Base-by-base conservation (phyloP, 2,329 filamentous ascomycete species). In the Chaetomiaceae sp. region DNA sequence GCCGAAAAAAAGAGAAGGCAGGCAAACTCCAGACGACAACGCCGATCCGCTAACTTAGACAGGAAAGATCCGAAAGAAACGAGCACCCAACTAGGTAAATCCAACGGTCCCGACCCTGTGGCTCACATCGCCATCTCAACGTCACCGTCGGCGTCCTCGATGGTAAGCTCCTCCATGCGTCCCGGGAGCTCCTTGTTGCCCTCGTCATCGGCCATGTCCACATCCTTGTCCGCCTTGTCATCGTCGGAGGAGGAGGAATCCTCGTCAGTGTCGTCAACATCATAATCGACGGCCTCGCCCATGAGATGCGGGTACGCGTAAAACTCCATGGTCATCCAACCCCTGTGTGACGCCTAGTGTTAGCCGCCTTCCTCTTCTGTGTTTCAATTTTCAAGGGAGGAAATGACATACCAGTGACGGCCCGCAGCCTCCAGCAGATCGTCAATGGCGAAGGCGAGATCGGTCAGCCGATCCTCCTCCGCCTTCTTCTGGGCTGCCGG, bases 221-320 rank as follows among this genome's bases (percentile, higher is more conserved):
- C 37, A 15, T 31, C 31, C 3, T 38, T 15, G 19, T 19, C 15
- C 38, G 8, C n/a, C n/a, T 22, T 17, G 5, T 46, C 43, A 5
- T 38, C 44, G 22, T 27, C 25, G 25, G 25, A 27, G 25, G 9
- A 5, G 25, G 25, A 27, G 25, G 25, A 5, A 9, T 27, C 29
- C 1, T 34, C 37, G 15, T 17, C 39, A 7, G 25, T 17, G 20
- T 40, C 42, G n/a, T 52, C 49, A 5, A 48, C 11, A 20, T 48
- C 51, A 25, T 49, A 54, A 40, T 54, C 52, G n/a, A 20, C 33
- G 1, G 19, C 52, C 34, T 50, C 46, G 2, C 52, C 52, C 46
- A 50, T 34, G 20, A 50, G 29, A n/a, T 54, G 40, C 3, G 46
- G 46, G 25, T 50, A 54, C 27, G 9, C 34, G 11, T 45, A 54